Conservation (phyloP, 1,139 yeast species). For the Komagataea norvegica region DNA sequence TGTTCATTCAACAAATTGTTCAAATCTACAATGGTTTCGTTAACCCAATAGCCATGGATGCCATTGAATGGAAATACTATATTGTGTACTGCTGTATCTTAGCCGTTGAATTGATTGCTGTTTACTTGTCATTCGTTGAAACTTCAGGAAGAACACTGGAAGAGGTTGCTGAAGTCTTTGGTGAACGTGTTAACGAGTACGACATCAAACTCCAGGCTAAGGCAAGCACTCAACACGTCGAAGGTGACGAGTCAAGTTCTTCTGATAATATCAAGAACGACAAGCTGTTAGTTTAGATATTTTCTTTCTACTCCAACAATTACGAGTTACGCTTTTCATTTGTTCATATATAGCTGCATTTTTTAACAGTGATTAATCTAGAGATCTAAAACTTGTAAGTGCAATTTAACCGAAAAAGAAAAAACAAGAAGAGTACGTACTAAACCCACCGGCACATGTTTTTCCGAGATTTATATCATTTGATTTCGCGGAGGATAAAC, state of each 20-base stretch:
- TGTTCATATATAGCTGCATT: too few species aligned
- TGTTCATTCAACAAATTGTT: slow-evolving; percentile 29
- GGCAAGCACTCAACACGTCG: slow-evolving; percentile 6
- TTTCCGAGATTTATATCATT: too few species aligned
- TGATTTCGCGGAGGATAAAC: too few species aligned
- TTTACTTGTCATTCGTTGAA: slow-evolving; percentile 42
- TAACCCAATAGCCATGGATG: slow-evolving; percentile 57
- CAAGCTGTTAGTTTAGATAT: neutral
- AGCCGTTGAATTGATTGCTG: slow-evolving; percentile 36
- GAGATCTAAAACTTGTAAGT: too few species aligned
- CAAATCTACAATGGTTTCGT: slow-evolving; percentile 43
- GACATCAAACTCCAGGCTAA: slow-evolving; percentile 7
- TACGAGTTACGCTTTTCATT: too few species aligned
- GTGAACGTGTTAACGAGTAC: slow-evolving; percentile 12
- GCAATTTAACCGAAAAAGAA: too few species aligned
- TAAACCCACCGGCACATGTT: too few species aligned
- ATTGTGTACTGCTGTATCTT: slow-evolving; percentile 44
- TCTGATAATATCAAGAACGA: neutral
- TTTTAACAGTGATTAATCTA: too few species aligned
- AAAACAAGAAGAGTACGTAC: too few species aligned
- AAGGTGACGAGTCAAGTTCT: slow-evolving; percentile 4
- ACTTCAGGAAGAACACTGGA: slow-evolving; percentile 50
- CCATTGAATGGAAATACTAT: slow-evolving; percentile 56
- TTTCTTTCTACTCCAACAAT: too few species aligned
- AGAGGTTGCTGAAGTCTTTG: slow-evolving; percentile 39